phyloP scores from a whole-genome alignment of 2,329 filamentous ascomycete genomes.

The Lasiodiplodia sp. region DNA sequence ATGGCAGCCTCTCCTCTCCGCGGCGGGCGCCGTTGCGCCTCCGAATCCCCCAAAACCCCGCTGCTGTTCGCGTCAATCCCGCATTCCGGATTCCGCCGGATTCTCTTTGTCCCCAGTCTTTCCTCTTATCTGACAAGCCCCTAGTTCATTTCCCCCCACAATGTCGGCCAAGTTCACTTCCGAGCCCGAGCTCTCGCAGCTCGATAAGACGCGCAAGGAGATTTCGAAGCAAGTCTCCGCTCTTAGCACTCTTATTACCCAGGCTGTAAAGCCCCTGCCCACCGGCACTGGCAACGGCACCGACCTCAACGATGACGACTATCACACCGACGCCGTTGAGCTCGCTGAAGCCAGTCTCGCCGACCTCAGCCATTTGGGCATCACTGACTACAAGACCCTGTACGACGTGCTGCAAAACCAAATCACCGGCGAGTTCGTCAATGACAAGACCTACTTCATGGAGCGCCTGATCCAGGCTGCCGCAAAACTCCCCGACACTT shows the following conservation, averaged over 20 bases:
- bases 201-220: conserved; percentile 26
- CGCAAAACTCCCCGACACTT: conserved; percentile 51
- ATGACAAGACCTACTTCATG: conserved; percentile 70
- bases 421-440: conserved; percentile 59
- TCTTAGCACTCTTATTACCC: conserved; percentile 40
- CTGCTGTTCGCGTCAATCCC: neutral
- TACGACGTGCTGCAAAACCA: conserved; percentile 46
- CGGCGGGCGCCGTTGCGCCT: neutral
- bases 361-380: conserved; percentile 44
- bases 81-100: neutral
- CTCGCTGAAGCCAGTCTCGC: conserved; percentile 42
- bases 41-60: neutral
- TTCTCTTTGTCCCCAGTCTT: neutral
- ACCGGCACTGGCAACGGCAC: conserved; percentile 55
- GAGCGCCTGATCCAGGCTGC: conserved; percentile 63
- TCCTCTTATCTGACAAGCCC: neutral
- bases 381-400: conserved; percentile 48
- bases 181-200: conserved; percentile 29
- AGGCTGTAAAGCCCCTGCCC: conserved; percentile 41
- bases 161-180: conserved; percentile 24
- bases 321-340: conserved; percentile 40
- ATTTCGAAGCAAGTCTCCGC: conserved; percentile 22
- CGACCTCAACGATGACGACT: conserved; percentile 43
- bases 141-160: neutral
- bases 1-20: neutral